Base-by-base conservation (phyloP, 345 rosid genomes). In the Pistacia integerrima region DNA sequence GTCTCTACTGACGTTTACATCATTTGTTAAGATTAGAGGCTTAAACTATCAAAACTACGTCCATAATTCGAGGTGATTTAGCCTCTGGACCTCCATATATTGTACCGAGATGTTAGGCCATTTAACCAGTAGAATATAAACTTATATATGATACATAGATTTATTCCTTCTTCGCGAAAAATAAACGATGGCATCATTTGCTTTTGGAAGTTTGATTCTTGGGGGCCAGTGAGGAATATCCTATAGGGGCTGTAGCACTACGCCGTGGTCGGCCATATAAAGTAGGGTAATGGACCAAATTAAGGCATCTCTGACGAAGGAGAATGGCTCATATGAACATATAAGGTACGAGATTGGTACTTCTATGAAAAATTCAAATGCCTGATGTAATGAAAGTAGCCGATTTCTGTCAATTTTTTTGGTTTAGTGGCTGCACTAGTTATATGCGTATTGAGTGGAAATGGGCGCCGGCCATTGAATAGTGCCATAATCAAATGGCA, bases 371-470 rank as follows among this genome's bases (percentile, higher is more conserved):
- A 35, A 35, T 18, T 25, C 4, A 20, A 9, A 55, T n/a, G 54
- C 75, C 66, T n/a, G 22, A n/a, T 36, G 66, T 59, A 58, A 1
- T 1, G 67, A 3, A 10, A 17, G 41, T 30, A 63, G 67, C 38
- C 33, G 22, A 44, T n/a, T 4, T 4, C 55, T 3, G 54, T 22
- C 66, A 55, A 58, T 71, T 25, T 16, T 25, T 16, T 20, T 0
- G 61, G 25, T 33, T 16, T n/a, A 6, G 51, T n/a, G 54, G 36
- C 30, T 70, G n/a, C 67, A 63, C 20, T n/a, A 61, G 33, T 33
- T 3, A 4, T 64, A 33, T 36, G 74, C 74, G n/a, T 63, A 38
- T 12, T 38, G 54, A 22, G 65, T 58, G 75, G 75, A 58, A 41
- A 38, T 57, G 46, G 8, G 46, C 10, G 66, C 66, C 11, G n/a